Evolutionary conservation across 306 rosid species (phyloP), one percentile per base, ranked within the genome.

Genomic region (Cicer judaicum): DNA sequence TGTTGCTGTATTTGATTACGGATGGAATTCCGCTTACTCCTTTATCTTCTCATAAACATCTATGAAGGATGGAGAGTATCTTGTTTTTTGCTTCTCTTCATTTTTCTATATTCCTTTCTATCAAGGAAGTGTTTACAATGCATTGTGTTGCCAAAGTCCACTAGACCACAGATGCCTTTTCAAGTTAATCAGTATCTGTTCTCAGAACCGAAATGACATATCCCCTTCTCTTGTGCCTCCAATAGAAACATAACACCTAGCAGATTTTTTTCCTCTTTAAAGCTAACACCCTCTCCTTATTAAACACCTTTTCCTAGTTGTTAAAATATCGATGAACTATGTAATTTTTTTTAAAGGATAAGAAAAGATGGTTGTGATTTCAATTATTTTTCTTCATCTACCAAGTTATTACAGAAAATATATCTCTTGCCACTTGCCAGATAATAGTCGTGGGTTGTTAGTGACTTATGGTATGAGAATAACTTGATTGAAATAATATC

Each of bases 101-200:
- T 55, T 10, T 10, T 4, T 59, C 15, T 21, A 10, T 59, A 29
- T 11, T 21, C 13, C 8, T 59, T 59, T 21, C 16, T 61, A 39
- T 61, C 7, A 5, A 69, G 18, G 14, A 39, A 71, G 41, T 18
- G 41, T 71, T 10, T 54, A 40, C 21, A 70, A 53, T 55, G 21
- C 11, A 11, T 53, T 6, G 24, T 50, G 7, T 40, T 41, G n/a
- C 24, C 9, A 19, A 12, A 53, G 49, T 10, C 52, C 18, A 39
- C 16, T 54, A 16, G 4, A 10, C 10, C 10, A 18, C 39, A 6
- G 38, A 50, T 10, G 5, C 36, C 12, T 40, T 54, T 41, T 53
- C 75, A 36, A 70, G 49, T 52, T 39, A n/a, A 70, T 38, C 48
- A 53, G 12, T 49, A 18, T 39, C 19, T 52, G 36, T 55, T 55